Base-by-base conservation (phyloP, 208 protist genomes). In the Porcisia deanei region DNA sequence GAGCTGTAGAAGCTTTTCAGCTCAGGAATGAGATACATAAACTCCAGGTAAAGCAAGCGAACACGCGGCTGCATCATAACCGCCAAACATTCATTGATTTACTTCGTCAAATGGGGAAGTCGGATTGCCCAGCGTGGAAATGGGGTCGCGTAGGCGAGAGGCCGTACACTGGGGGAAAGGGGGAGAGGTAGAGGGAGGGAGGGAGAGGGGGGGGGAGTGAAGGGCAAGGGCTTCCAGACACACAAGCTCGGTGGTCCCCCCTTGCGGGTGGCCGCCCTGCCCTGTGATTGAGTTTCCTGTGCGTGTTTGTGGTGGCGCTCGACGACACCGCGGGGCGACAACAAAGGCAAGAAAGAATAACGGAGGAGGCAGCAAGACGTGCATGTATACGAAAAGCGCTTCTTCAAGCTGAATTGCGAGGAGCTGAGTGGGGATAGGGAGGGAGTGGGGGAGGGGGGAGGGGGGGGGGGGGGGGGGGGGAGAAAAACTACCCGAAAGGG, bases 41-140 rank as follows among this genome's bases (percentile, higher is more conserved):
- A 92, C 68, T 94, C 90, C 3, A 92, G 55, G 52, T 94, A 94
- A 14, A 92, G 84, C 57, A 87, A 73, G n/a, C 82, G 82, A 18
- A 92, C 84, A 3, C 86, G 85, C 20, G 73, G 71, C 69, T 91
- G 81, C 73, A 75, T 75, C 49, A 55, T 25, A 30, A 6, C 22
- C 10, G 34, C 8, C 10, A 52, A 4, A 4, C 9, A 12, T 18
- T 25, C 61, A 43, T 18, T 30, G 18, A 25, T 7, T 5, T 41
- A 41, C 59, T 18, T 64, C 14, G 34, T 49, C 41, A 10, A 22
- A 0, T 25, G 54, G 65, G 54, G 47, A 55, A 20, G n/a, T 60
- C 20, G 45, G 39, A 47, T 66, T 34, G 20, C 39, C 8, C 18
- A 10, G 6, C 20, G 12, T 25, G 2, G 20, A 3, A 47, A 47